Base-by-base conservation (phyloP, 345 rosid species). In the Sisymbrium irio region DNA sequence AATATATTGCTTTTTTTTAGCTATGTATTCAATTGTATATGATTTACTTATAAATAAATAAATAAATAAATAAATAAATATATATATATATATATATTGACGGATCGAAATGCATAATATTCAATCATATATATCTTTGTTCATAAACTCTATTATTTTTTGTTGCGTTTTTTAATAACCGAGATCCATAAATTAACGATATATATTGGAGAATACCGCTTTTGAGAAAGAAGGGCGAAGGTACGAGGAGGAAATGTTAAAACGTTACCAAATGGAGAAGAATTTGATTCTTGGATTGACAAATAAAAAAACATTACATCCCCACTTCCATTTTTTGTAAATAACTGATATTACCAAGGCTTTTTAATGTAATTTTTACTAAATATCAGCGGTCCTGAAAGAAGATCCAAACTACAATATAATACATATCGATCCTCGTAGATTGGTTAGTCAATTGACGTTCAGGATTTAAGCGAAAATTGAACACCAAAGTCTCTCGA, bases 211-310 rank as follows among this genome's bases (percentile, higher is more conserved):
- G 12, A 62, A 62, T 17, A 13, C 0, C 15, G 15, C 17, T 64
- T 45, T 15, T 28, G 25, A 30, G 40, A 33, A 18, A 18, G 1
- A 28, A 18, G 28, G 10, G 41, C 40, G 3, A 15, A 70, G 35
- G 20, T 42, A 56, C 32, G 15, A 28, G 54, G 56, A 15, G 17
- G 35, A 51, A 28, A 1, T 13, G 44, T 33, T 7, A 49, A 50
- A 12, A 44, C 32, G 49, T 73, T 65, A 33, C 41, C 7, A 36
- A 56, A 54, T 56, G 32, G 50, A 73, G 41, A 73, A 65, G 65
- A 36, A 72, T 25, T 42, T 25, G 58, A 73, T 73, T 4, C 59
- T 65, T 73, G 58, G 30, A 64, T 44, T 73, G 22, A 27, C 58
- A 37, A 45, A 22, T 15, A 12, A 41, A 55, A 18, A 55, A 72